Conservation (phyloP, 768 basidiomycete genomes). For the Tulasnella sp. region DNA sequence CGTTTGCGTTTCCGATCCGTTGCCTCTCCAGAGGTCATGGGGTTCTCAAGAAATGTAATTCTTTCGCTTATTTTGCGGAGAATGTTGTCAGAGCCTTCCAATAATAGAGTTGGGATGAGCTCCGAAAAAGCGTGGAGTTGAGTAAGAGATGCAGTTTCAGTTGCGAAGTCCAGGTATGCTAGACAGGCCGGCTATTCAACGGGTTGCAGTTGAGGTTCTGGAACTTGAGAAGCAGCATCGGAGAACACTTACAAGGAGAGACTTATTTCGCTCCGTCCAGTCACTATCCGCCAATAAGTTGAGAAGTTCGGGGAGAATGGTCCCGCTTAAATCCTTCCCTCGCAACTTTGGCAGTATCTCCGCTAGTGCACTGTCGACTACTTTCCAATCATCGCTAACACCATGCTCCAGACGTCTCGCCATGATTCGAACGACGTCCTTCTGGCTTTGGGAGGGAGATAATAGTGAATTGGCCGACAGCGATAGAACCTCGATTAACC, state of each 20-base stretch:
- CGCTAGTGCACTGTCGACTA: constrained; percentile 29
- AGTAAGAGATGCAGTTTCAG: neutral
- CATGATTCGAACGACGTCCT: constrained; percentile 36
- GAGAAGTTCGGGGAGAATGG: neutral
- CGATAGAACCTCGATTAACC: neutral
- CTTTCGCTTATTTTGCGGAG: neutral
- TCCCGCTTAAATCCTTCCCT: neutral
- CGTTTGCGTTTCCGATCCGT: neutral
- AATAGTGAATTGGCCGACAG: neutral
- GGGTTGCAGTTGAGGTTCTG: neutral
- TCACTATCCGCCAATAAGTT: neutral
- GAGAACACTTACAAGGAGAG: neutral
- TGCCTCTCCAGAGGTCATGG: neutral
- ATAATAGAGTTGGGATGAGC: neutral
- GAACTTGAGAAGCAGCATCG: neutral
- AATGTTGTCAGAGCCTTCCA: neutral
- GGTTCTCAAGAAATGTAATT: neutral
- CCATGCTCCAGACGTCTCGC: constrained; percentile 42
- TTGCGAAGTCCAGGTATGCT: neutral
- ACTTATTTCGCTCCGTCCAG: neutral
- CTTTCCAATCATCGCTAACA: constrained; percentile 35
- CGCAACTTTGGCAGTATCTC: neutral
- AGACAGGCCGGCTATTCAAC: neutral
- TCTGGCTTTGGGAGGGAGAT: constrained; percentile 25
- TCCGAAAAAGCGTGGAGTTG: neutral